phyloP scores from a whole-genome alignment of 2,329 filamentous ascomycete genomes.

The Cytospora piceae region DNA sequence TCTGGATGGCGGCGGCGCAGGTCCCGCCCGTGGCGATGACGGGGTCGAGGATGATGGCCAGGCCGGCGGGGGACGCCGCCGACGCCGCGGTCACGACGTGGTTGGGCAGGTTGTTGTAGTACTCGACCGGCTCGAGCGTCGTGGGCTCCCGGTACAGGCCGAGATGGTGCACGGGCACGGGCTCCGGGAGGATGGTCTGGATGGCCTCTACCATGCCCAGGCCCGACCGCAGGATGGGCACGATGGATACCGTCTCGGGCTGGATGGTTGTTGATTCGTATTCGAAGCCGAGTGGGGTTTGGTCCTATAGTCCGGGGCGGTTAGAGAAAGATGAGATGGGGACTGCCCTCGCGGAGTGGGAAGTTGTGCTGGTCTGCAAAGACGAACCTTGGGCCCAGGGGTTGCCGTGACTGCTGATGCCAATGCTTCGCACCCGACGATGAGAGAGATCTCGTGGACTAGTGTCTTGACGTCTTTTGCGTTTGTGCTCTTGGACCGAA shows the following conservation, averaged over 20 bases:
- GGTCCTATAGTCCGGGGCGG: conserved; percentile 55
- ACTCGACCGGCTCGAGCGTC: conserved; percentile 88
- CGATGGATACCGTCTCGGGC: conserved; percentile 73
- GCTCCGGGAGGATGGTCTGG: conserved; percentile 77
- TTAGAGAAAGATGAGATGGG: conserved; percentile 6
- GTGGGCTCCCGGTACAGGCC: conserved; percentile 91
- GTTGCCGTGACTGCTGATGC: conserved; percentile 61
- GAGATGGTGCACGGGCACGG: conserved; percentile 88
- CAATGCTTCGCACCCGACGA: conserved; percentile 82
- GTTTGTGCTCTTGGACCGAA: conserved; percentile 72
- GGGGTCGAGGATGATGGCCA: conserved; percentile 88
- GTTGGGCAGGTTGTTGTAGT: conserved; percentile 96
- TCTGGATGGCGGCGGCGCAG: conserved; percentile 85
- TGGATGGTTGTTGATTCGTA: conserved; percentile 69
- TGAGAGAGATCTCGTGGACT: conserved; percentile 82
- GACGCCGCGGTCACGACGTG: conserved; percentile 52
- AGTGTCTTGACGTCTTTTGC: conserved; percentile 79
- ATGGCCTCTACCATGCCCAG: conserved; percentile 89
- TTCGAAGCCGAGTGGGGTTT: conserved; percentile 76
- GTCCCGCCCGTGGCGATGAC: conserved; percentile 94
- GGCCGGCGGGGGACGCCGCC: conserved; percentile 45
- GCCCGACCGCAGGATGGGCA: conserved; percentile 91
- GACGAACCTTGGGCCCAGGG: conserved; percentile 65
- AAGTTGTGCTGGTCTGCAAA: background rate
- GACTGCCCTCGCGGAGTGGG: conserved; percentile 22